These are phyloP conservation scores for Gaeumannomyces sp. DNA, from an alignment of 2,329 filamentous ascomycete species.

Conservation along the genomic window DNA sequence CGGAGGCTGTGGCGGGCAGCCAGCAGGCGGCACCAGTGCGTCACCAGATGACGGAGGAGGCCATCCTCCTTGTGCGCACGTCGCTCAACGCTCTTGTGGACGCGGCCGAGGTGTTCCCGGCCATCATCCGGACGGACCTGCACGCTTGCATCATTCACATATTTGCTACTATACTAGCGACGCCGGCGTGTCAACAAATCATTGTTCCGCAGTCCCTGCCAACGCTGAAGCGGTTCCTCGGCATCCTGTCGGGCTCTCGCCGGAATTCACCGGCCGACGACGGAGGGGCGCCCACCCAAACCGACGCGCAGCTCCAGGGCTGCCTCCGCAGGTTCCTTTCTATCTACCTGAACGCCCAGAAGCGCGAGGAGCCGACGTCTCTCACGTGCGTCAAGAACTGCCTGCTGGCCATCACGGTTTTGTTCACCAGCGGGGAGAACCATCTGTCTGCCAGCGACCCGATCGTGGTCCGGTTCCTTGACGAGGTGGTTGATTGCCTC, in stretches of 20 bases:
- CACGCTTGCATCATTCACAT: slow-evolving; percentile 97
- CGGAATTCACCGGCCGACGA: slow-evolving; percentile 13
- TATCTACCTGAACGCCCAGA: slow-evolving; percentile 71
- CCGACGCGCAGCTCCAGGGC: slow-evolving; percentile 67
- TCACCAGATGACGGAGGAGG: slow-evolving; percentile 81
- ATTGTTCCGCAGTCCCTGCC: slow-evolving; percentile 87
- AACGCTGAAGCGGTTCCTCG: slow-evolving; percentile 85
- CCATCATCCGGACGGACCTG: slow-evolving; percentile 92
- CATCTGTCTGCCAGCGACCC: slow-evolving; percentile 69
- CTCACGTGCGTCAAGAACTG: slow-evolving; percentile 90
- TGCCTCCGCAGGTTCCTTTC: slow-evolving; percentile 77
- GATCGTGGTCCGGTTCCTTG: slow-evolving; percentile 66
- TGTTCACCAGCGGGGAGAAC: slow-evolving; percentile 75
- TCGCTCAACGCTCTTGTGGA: slow-evolving; percentile 86
- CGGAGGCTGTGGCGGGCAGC: slow-evolving; percentile 46
- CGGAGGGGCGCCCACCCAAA: slow-evolving; percentile 33
- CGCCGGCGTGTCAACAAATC: slow-evolving; percentile 76
- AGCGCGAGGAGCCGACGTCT: slow-evolving; percentile 66
- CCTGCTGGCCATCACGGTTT: slow-evolving; percentile 78
- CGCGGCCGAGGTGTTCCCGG: slow-evolving; percentile 89
- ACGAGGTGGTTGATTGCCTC: slow-evolving; percentile 80
- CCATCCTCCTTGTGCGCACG: slow-evolving; percentile 70
- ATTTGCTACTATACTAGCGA: slow-evolving; percentile 86
- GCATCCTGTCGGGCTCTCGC: slow-evolving; percentile 56
- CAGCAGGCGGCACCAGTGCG: slow-evolving; percentile 37